These are phyloP conservation scores for Fusarium aywerte DNA, from an alignment of 2,329 filamentous ascomycete species.

Conservation along the genomic window DNA sequence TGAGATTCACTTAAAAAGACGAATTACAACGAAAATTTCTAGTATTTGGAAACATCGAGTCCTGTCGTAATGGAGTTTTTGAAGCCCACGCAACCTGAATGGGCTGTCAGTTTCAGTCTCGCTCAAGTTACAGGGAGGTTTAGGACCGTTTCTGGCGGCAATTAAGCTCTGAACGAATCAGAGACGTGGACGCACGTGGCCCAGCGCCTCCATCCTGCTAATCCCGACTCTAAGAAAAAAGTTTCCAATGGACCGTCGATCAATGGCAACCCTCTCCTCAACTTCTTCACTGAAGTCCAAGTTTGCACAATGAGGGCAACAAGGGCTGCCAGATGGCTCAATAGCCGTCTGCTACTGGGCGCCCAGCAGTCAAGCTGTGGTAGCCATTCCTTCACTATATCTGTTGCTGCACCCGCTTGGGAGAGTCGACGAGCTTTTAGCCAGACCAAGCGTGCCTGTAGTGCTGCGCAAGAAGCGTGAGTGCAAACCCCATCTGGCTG, in stretches of 20 bases:
- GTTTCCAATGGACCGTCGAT: conserved; percentile 42
- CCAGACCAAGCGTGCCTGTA: conserved; percentile 47
- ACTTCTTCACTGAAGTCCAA: conserved; percentile 43
- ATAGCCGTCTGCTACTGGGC: conserved; percentile 52
- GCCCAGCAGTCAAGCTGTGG: conserved; percentile 45
- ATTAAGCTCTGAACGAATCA: conserved; percentile 35
- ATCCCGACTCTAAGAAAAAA: conserved; percentile 47
- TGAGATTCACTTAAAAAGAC: background rate
- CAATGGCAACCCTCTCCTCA: conserved; percentile 44
- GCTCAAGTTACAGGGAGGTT: conserved; percentile 10
- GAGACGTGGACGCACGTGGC: conserved; percentile 38
- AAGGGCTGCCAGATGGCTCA: conserved; percentile 55
- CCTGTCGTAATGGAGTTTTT: background rate
- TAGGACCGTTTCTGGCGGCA: conserved; percentile 20
- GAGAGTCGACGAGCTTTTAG: conserved; percentile 50
- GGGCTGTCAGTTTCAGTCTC: background rate
- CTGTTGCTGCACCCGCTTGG: conserved; percentile 36
- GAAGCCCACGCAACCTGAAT: background rate
- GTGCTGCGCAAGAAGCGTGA: conserved; percentile 58
- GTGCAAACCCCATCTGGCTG: conserved; percentile 19
- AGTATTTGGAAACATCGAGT: background rate
- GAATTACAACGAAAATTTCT: background rate
- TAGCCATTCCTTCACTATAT: conserved; percentile 45
- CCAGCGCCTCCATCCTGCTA: conserved; percentile 36
- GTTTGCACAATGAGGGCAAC: conserved; percentile 54